A percentile compares a stretch with the other conserved stretches of the same genome.
Evolutionary conservation across 2,329 filamentous ascomycete genomes (phyloP).

Genomic region (Mycocentrospora acerina): DNA sequence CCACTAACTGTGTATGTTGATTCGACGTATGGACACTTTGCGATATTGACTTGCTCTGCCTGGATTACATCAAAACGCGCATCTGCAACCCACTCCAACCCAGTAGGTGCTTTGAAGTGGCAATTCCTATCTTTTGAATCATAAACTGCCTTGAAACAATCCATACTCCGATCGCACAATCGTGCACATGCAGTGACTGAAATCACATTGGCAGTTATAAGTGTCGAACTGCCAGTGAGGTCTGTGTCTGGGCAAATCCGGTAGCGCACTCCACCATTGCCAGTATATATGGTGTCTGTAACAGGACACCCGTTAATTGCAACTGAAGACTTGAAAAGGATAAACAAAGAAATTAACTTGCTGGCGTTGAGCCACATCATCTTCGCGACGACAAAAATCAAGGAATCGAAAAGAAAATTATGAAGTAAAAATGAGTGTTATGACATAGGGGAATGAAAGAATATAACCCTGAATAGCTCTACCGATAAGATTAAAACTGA

Average conservation of each 20-base stretch:
- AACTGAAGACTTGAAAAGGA: slow-evolving; percentile 16
- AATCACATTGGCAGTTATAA: slow-evolving; percentile 13
- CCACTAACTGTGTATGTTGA: slow-evolving; percentile 17
- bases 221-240: slow-evolving; percentile 14
- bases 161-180: slow-evolving; percentile 17
- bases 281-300: slow-evolving; percentile 20
- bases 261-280: slow-evolving; percentile 20
- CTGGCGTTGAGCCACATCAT: slow-evolving; percentile 17
- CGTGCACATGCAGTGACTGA: slow-evolving; percentile 23
- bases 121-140: slow-evolving; percentile 20
- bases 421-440: not conserved
- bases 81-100: slow-evolving; percentile 22
- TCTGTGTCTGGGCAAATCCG: slow-evolving; percentile 24
- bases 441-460: too few species aligned
- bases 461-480: too few species aligned
- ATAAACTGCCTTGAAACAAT: slow-evolving; percentile 31
- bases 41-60: slow-evolving; percentile 26
- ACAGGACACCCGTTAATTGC: slow-evolving; percentile 24
- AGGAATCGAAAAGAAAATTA: not conserved
- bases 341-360: slow-evolving; percentile 13
- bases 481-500: too few species aligned
- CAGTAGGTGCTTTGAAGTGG: slow-evolving; percentile 22
- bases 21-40: slow-evolving; percentile 23
- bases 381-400: slow-evolving; percentile 2
- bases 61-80: slow-evolving; percentile 23